Evolutionary conservation across 2,329 filamentous ascomycete genomes (phyloP), one percentile per base, ranked within the genome.

Genomic region (Coniella lustricola): DNA sequence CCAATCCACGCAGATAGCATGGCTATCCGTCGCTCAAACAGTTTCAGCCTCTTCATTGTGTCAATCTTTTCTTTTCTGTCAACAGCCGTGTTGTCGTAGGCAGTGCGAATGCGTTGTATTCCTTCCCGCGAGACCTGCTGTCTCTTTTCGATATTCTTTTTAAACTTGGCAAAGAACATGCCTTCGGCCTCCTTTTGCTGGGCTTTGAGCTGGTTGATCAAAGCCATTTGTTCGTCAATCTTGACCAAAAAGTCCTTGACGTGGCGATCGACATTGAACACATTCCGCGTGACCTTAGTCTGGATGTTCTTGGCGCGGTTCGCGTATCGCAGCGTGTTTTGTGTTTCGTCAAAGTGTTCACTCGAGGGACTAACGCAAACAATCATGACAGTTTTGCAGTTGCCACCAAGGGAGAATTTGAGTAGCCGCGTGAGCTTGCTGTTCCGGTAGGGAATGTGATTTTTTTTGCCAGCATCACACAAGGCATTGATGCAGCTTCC

Each of bases 351-450:
- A 59, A 93, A 98, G 67, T 98, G 93, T 4, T 87, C 86, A 61
- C 93, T 97, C 1, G 90, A 96, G 1, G 93, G 93, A 58, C 90
- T 96, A 46, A 98, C 88, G 61, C 93, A 98, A 21, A 98, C 93
- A 65, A 98, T 97, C 93, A 98, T 98, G 64, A 98, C 93, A 0
- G 93, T 98, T 69, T 90, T 94, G 76, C 93, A 98, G 67, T 98
- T 98, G 3, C 93, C 93, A 25, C 93, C 93, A 0, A 98, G 79
- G 0, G 91, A 95, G 68, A 98, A 98, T 61, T 98, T 98, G 46
- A 98, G 79, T 4, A 98, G 75, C 46, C 93, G 84, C 0, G 93
- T 98, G 47, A 98, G 82, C 62, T 97, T 98, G 55, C 91, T 97
- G 70, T 98, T 97, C 59, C 93, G 82, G 70, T 98, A 98, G 1